A percentile compares a stretch with the other conserved stretches of the same genome.
These are phyloP conservation scores for Phytophthora sansomeana DNA, from an alignment of 352 stramenopile genomes.

Conservation along the genomic window DNA sequence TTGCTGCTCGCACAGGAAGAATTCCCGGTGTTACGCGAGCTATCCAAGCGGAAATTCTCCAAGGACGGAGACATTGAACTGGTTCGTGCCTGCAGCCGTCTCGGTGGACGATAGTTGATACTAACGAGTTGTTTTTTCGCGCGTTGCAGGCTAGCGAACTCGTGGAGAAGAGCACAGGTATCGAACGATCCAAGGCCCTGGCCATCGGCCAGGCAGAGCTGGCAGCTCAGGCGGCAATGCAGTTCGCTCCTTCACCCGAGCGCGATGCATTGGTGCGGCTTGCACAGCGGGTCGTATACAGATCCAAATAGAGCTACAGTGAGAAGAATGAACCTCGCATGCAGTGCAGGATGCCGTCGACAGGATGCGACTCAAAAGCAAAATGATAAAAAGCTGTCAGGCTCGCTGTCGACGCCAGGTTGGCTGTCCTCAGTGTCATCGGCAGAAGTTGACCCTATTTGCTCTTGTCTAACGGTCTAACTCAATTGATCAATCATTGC, in stretches of 20 bases:
- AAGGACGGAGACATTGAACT: slow-evolving; percentile 93
- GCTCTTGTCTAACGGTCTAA: slow-evolving; percentile 9
- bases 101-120: slow-evolving; percentile 5
- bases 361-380: slow-evolving; percentile 20
- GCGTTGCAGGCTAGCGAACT: slow-evolving; percentile 75
- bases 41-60: slow-evolving; percentile 93
- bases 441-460: neutral
- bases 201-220: slow-evolving; percentile 97
- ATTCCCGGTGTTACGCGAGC: slow-evolving; percentile 91
- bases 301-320: slow-evolving; percentile 83
- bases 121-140: slow-evolving; percentile 25
- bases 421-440: neutral
- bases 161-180: slow-evolving; percentile 92
- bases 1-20: slow-evolving; percentile 96
- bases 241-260: slow-evolving; percentile 83
- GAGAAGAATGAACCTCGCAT: slow-evolving; percentile 11
- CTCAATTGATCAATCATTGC: neutral
- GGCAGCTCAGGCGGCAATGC: slow-evolving; percentile 93
- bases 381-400: slow-evolving; percentile 37
- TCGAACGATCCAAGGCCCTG: slow-evolving; percentile 94
- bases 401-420: neutral
- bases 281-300: slow-evolving; percentile 87
- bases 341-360: slow-evolving; percentile 15
- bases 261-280: slow-evolving; percentile 89
- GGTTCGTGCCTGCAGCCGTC: slow-evolving; percentile 37